Conservation (phyloP, 2,329 filamentous ascomycete species). For the Sporothrix humicola region DNA sequence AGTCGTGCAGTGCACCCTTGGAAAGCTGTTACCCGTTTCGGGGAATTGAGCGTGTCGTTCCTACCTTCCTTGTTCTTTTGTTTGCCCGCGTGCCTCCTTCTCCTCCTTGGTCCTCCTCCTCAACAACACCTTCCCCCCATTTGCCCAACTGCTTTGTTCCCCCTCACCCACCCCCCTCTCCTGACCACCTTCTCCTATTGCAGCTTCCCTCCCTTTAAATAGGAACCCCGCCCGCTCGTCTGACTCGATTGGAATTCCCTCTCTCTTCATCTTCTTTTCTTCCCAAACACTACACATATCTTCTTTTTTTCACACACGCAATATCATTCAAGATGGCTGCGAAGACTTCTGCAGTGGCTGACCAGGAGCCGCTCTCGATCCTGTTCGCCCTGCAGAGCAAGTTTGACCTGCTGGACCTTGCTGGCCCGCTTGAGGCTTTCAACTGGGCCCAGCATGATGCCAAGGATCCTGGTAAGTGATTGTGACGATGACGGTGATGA, state of each 20-base stretch:
- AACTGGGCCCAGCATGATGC: constrained; percentile 58
- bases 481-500: neutral
- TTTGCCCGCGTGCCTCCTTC: constrained; percentile 23
- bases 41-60: constrained; percentile 28
- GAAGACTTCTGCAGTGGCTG: constrained; percentile 64
- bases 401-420: constrained; percentile 65
- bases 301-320: neutral
- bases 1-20: neutral
- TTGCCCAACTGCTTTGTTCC: constrained; percentile 31
- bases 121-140: constrained; percentile 20
- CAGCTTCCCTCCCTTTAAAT: constrained; percentile 32
- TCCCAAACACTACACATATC: constrained; percentile 3
- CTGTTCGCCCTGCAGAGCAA: constrained; percentile 66
- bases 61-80: constrained; percentile 23
- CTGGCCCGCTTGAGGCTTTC: constrained; percentile 61
- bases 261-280: constrained; percentile 18
- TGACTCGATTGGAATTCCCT: constrained; percentile 22
- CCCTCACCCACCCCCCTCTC: constrained; percentile 28
- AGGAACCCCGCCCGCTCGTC: constrained; percentile 33
- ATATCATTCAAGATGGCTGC: constrained; percentile 58
- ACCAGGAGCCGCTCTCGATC: constrained; percentile 62
- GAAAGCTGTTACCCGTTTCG: constrained; percentile 16
- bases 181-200: neutral
- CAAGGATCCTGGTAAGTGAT: constrained; percentile 57
- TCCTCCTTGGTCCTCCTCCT: neutral